Evolutionary conservation across 495 filamentous ascomycete genomes (phyloP).

Genomic region (Glutinoglossum americanum): DNA sequence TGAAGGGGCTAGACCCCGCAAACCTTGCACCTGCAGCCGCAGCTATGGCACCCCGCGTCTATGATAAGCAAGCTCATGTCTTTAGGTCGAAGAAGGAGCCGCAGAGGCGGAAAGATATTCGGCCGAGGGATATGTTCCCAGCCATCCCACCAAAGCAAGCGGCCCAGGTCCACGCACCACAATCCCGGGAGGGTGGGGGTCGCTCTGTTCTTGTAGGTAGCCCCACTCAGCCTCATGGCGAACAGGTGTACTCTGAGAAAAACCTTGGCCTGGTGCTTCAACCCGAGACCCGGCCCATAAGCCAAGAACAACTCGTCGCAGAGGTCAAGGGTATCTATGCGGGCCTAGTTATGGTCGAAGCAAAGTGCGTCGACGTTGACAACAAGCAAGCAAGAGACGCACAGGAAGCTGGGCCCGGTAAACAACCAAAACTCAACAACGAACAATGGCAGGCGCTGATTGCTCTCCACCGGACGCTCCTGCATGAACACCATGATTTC

Average conservation of each 20-base stretch:
- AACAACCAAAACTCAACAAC: slow-evolving; percentile 24
- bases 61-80: not conserved
- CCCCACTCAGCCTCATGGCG: too few species aligned
- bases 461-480: slow-evolving; percentile 44
- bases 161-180: too few species aligned
- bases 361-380: slow-evolving; percentile 55
- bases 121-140: too few species aligned
- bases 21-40: not conserved
- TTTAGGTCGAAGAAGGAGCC: not conserved
- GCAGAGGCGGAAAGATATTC: not conserved
- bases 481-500: slow-evolving; percentile 68
- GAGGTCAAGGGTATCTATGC: slow-evolving; percentile 60
- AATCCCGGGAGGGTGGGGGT: too few species aligned
- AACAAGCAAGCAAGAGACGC: slow-evolving; percentile 29
- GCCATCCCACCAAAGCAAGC: too few species aligned
- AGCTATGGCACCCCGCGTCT: not conserved
- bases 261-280: slow-evolving; percentile 16
- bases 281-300: slow-evolving; percentile 43
- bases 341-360: slow-evolving; percentile 58
- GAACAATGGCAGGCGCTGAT: slow-evolving; percentile 56
- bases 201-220: too few species aligned
- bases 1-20: not conserved
- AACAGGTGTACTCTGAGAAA: not conserved
- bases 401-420: slow-evolving; percentile 15
- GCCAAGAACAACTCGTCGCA: slow-evolving; percentile 48